Percentiles rank a stretch among this genome's conserved stretches.
Conservation (phyloP, 2,329 filamentous ascomycete species). For the Hypomyces rosellus region DNA sequence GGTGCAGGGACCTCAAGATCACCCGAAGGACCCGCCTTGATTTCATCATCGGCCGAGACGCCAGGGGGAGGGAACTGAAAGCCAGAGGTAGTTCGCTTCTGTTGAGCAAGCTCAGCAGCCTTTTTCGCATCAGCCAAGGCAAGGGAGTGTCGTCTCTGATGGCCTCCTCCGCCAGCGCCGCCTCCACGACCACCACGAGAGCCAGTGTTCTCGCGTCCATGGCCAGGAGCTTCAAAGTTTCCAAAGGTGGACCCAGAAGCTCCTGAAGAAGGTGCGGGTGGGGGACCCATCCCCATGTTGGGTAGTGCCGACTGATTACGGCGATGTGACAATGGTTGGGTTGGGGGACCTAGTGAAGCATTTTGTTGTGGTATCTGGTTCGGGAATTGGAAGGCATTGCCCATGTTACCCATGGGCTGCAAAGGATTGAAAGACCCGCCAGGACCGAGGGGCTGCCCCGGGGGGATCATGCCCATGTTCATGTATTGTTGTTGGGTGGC, state of each 20-base stretch:
- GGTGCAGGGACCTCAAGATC: slow-evolving; percentile 29
- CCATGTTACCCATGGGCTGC: slow-evolving; percentile 76
- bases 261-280: slow-evolving; percentile 87
- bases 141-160: slow-evolving; percentile 89
- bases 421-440: slow-evolving; percentile 68
- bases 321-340: slow-evolving; percentile 79
- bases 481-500: slow-evolving; percentile 96
- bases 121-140: slow-evolving; percentile 95
- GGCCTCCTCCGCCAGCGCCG: slow-evolving; percentile 64
- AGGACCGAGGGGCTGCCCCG: slow-evolving; percentile 67
- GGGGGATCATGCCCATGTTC: slow-evolving; percentile 91
- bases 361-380: slow-evolving; percentile 69
- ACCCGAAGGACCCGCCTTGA: slow-evolving; percentile 26
- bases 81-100: slow-evolving; percentile 87
- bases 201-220: slow-evolving; percentile 32
- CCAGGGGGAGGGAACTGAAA: slow-evolving; percentile 89
- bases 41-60: slow-evolving; percentile 52
- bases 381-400: slow-evolving; percentile 84
- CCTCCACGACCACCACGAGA: slow-evolving; percentile 65
- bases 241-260: slow-evolving; percentile 73
- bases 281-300: slow-evolving; percentile 81
- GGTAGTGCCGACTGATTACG: slow-evolving; percentile 97
- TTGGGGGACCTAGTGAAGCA: slow-evolving; percentile 67
- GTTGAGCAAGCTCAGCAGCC: slow-evolving; percentile 91
- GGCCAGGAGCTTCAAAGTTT: slow-evolving; percentile 61